Conservation (phyloP, 306 rosid genomes). For the Lagenaria siceraria region DNA sequence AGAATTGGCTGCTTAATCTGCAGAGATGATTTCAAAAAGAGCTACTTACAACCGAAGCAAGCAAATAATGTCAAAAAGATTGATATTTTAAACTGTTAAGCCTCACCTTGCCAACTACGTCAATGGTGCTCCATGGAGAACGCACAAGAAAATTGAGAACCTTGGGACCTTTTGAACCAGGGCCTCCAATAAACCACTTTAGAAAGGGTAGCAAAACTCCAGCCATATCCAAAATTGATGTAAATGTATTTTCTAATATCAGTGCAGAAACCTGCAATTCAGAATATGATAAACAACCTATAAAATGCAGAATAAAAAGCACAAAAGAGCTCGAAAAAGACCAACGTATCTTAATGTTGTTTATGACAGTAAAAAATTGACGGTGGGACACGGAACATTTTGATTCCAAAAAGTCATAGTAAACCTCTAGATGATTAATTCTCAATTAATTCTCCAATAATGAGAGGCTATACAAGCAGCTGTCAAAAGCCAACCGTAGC, state of each 20-base stretch:
- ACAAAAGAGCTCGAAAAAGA: not conserved
- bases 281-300: constrained; percentile 10
- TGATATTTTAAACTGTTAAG: not conserved
- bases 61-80: not conserved
- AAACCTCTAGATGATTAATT: not conserved
- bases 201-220: constrained; percentile 88
- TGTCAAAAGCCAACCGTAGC: not conserved
- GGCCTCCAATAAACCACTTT: constrained; percentile 95
- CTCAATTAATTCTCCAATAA: too few species aligned
- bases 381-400: not conserved
- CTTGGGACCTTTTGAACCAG: constrained; percentile 58
- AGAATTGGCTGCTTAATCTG: constrained; percentile 95
- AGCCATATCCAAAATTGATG: constrained; percentile 98
- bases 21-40: constrained; percentile 11
- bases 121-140: constrained; percentile 95
- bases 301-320: not conserved
- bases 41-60: not conserved
- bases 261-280: constrained; percentile 70
- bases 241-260: constrained; percentile 88
- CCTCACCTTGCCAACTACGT: constrained; percentile 72
- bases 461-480: not conserved
- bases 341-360: not conserved
- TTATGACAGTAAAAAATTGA: not conserved
- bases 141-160: constrained; percentile 81
- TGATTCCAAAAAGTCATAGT: not conserved